Evolutionary conservation across 2,329 filamentous ascomycete species (phyloP).

Genomic region (Venturia carpophila): DNA sequence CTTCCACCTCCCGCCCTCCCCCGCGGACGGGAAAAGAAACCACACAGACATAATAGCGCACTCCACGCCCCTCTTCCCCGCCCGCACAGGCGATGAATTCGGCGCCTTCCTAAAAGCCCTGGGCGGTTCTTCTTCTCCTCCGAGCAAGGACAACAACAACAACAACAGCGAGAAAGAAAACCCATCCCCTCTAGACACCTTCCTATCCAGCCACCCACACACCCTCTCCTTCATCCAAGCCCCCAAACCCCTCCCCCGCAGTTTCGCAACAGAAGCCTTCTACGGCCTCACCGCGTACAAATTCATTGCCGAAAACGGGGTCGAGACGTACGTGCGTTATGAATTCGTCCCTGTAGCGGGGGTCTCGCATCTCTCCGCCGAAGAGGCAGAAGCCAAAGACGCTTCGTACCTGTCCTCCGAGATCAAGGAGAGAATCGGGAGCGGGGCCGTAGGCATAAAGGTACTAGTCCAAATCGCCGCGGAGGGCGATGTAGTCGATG

Average conservation of each 20-base stretch:
- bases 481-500: slow-evolving; percentile 40
- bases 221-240: slow-evolving; percentile 42
- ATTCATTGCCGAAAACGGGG: slow-evolving; percentile 35
- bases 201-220: slow-evolving; percentile 40
- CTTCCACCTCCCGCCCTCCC: slow-evolving; percentile 36
- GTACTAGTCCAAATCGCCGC: slow-evolving; percentile 45
- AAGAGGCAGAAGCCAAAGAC: slow-evolving; percentile 33
- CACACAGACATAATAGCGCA: slow-evolving; percentile 53
- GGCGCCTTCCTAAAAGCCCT: slow-evolving; percentile 42
- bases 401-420: slow-evolving; percentile 45
- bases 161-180: slow-evolving; percentile 20
- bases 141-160: no score
- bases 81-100: slow-evolving; percentile 46
- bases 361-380: slow-evolving; percentile 33
- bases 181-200: slow-evolving; percentile 31
- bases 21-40: slow-evolving; percentile 31
- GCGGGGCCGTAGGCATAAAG: slow-evolving; percentile 38
- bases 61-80: slow-evolving; percentile 46
- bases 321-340: slow-evolving; percentile 43
- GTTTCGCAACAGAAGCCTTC: slow-evolving; percentile 43
- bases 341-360: slow-evolving; percentile 42
- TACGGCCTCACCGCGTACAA: slow-evolving; percentile 45
- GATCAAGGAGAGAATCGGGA: slow-evolving; percentile 32
- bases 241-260: slow-evolving; percentile 44
- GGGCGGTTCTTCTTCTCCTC: slow-evolving; percentile 27